These are phyloP conservation scores for Apiospora rasikravindrae DNA, from an alignment of 2,329 filamentous ascomycete species.

Conservation along the genomic window DNA sequence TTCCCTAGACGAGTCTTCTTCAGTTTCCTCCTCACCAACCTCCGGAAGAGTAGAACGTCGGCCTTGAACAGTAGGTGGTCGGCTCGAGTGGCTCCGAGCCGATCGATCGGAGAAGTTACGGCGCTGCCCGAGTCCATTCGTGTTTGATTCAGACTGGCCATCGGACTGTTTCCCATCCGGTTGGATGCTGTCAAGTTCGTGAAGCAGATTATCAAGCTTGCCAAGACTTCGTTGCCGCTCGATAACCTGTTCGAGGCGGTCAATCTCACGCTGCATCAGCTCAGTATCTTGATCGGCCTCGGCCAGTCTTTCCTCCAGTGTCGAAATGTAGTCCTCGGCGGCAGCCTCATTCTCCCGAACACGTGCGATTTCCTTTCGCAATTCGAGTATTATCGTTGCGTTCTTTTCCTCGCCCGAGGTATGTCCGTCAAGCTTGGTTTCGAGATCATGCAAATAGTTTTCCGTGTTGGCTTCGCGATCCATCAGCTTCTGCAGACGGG, in stretches of 20 bases:
- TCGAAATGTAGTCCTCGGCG: slow-evolving; percentile 96
- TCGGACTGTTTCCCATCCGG: slow-evolving; percentile 56
- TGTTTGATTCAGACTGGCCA: slow-evolving; percentile 36
- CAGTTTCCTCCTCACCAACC: slow-evolving; percentile 49
- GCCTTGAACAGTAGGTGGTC: slow-evolving; percentile 50
- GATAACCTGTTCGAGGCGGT: slow-evolving; percentile 90
- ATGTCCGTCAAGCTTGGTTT: slow-evolving; percentile 87
- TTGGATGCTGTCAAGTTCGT: slow-evolving; percentile 84
- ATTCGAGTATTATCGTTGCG: slow-evolving; percentile 79
- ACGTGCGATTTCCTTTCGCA: slow-evolving; percentile 89
- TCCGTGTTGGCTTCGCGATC: slow-evolving; percentile 93
- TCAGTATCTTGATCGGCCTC: slow-evolving; percentile 96
- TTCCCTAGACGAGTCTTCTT: slow-evolving; percentile 36
- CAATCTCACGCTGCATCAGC: slow-evolving; percentile 95
- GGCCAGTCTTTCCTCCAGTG: slow-evolving; percentile 90
- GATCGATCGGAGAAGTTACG: slow-evolving; percentile 57
- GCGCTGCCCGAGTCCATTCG: slow-evolving; percentile 50
- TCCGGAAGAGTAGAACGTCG: slow-evolving; percentile 62
- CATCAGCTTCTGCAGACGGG: slow-evolving; percentile 88
- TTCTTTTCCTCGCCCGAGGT: slow-evolving; percentile 94
- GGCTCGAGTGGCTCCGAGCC: slow-evolving; percentile 59
- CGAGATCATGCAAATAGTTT: slow-evolving; percentile 89
- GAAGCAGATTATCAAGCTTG: slow-evolving; percentile 88
- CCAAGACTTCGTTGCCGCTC: slow-evolving; percentile 94
- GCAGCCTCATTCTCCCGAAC: slow-evolving; percentile 88